A percentile compares a stretch with the other conserved stretches of the same genome.
Conservation (phyloP, 2,329 filamentous ascomycete species). For the Ilyonectria destructans region DNA sequence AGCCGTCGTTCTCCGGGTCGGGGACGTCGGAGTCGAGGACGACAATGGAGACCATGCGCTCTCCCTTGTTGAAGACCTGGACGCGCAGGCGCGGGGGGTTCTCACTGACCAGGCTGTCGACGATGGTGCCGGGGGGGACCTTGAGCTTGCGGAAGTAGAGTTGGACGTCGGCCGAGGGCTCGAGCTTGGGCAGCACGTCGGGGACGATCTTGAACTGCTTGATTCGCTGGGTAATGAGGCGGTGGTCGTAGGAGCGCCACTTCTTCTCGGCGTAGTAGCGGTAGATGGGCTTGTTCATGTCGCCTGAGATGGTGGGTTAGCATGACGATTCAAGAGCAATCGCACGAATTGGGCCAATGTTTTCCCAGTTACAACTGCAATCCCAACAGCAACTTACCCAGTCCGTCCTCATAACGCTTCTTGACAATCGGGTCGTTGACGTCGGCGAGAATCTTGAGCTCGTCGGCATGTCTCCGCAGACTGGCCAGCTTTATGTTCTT, state of each 20-base stretch:
- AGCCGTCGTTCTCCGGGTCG: conserved; percentile 81
- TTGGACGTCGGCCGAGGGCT: conserved; percentile 85
- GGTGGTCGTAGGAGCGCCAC: conserved; percentile 88
- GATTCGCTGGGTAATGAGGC: conserved; percentile 88
- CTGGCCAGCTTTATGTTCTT: conserved; percentile 79
- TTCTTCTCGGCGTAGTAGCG: conserved; percentile 88
- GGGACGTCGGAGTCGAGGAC: conserved; percentile 95
- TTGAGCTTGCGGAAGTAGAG: conserved; percentile 83
- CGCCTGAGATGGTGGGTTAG: conserved; percentile 70
- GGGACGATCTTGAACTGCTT: conserved; percentile 89
- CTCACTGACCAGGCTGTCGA: conserved; percentile 83
- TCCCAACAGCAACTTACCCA: conserved; percentile 71
- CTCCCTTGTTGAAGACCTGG: conserved; percentile 87
- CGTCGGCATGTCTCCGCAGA: conserved; percentile 81
- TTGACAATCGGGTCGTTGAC: conserved; percentile 97
- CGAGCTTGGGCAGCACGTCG: conserved; percentile 86
- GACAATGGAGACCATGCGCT: conserved; percentile 86
- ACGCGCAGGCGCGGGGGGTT: conserved; percentile 82
- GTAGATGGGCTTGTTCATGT: conserved; percentile 98
- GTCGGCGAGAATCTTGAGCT: conserved; percentile 90
- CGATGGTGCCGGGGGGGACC: conserved; percentile 83
- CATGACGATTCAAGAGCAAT: neutral
- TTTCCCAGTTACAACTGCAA: neutral
- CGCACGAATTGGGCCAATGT: neutral
- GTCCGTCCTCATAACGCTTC: conserved; percentile 92